phyloP scores from a whole-genome alignment of 2,329 filamentous ascomycete genomes.

The Claviceps arundinis region DNA sequence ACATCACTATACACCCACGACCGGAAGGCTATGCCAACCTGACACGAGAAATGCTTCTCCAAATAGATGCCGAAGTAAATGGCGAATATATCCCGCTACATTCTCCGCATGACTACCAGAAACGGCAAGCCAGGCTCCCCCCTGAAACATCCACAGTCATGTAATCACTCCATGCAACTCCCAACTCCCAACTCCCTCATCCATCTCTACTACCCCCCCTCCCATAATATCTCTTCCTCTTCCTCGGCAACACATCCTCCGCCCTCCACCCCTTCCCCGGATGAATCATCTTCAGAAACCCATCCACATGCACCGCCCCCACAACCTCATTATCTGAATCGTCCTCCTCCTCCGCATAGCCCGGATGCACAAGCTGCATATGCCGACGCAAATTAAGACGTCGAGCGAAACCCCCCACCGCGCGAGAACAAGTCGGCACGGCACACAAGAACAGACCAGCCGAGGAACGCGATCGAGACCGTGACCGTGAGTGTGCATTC shows the following conservation, averaged over 20 bases:
- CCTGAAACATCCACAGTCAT: not conserved
- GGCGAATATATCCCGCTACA: no score
- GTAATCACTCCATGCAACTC: not conserved
- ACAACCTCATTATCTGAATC: slow-evolving; percentile 39
- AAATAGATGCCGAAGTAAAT: no score
- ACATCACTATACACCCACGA: no score
- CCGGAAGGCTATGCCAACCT: no score
- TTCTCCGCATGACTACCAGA: no score
- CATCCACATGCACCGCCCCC: slow-evolving; percentile 55
- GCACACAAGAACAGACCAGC: slow-evolving; percentile 24
- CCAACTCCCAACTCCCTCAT: slow-evolving; percentile 2
- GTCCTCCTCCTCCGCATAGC: slow-evolving; percentile 20
- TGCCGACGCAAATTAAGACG: slow-evolving; percentile 25
- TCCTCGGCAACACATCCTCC: slow-evolving; percentile 18
- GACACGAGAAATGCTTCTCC: no score
- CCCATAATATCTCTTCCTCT: slow-evolving; percentile 16
- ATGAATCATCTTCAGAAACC: slow-evolving; percentile 47
- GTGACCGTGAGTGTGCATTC: not conserved
- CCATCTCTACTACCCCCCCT: slow-evolving; percentile 3
- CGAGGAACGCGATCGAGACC: slow-evolving; percentile 14
- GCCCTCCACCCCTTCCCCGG: slow-evolving; percentile 34
- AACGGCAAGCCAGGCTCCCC: no score
- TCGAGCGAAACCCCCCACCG: slow-evolving; percentile 22
- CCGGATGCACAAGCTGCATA: slow-evolving; percentile 25
- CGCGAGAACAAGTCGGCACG: slow-evolving; percentile 22